phyloP scores from a whole-genome alignment of 2,329 filamentous ascomycete species.

The Boeremia exigua region DNA sequence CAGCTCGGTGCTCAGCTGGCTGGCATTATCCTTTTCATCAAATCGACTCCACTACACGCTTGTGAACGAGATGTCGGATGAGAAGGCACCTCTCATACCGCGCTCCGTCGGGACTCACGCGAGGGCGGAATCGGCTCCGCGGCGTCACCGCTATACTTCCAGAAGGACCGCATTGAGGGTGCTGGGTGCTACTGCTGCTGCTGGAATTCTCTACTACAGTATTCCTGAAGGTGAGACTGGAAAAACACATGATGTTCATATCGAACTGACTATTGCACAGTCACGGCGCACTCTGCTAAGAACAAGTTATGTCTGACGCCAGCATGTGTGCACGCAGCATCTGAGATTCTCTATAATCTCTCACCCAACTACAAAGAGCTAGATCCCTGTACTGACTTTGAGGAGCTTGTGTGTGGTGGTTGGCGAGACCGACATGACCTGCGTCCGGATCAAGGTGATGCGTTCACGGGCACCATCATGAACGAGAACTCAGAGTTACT shows the following conservation, averaged over 20 bases:
- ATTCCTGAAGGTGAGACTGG: slow-evolving; percentile 15
- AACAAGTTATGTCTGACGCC: slow-evolving; percentile 59
- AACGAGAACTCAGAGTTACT: slow-evolving; percentile 64
- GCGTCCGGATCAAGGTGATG: slow-evolving; percentile 66
- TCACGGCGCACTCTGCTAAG: slow-evolving; percentile 11
- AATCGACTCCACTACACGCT: background rate
- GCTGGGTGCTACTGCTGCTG: slow-evolving; percentile 24
- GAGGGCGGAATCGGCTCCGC: slow-evolving; percentile 12
- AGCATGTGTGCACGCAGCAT: slow-evolving; percentile 68
- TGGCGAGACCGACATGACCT: slow-evolving; percentile 70
- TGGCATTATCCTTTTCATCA: slow-evolving; percentile 19
- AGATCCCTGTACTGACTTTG: slow-evolving; percentile 73
- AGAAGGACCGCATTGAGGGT: slow-evolving; percentile 23
- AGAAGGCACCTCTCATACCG: slow-evolving; percentile 31
- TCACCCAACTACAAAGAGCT: slow-evolving; percentile 67
- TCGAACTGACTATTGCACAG: background rate
- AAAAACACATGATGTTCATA: no score
- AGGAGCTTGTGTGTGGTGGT: slow-evolving; percentile 70
- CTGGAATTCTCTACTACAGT: slow-evolving; percentile 30
- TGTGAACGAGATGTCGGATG: slow-evolving; percentile 24
- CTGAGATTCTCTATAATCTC: slow-evolving; percentile 67
- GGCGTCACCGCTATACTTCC: slow-evolving; percentile 21
- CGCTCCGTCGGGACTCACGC: slow-evolving; percentile 10
- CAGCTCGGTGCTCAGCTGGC: slow-evolving; percentile 31
- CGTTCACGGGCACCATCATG: slow-evolving; percentile 68